These are phyloP conservation scores for Neurospora sp. DNA, from an alignment of 495 filamentous ascomycete species.

Conservation along the genomic window DNA sequence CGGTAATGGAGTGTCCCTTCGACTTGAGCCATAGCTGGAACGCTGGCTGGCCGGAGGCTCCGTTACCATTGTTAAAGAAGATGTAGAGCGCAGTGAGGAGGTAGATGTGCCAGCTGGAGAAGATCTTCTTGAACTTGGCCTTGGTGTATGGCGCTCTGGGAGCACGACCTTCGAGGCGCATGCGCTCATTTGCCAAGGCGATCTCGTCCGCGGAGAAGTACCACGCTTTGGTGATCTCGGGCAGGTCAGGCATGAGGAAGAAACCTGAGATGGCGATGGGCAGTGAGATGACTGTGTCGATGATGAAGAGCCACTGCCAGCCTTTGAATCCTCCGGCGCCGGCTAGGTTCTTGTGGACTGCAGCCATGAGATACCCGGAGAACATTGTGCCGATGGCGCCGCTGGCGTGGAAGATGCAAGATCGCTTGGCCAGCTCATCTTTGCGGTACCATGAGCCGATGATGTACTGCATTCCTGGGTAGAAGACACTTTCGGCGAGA, in stretches of 20 bases:
- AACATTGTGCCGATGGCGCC: conserved; percentile 46
- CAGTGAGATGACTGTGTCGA: conserved; percentile 35
- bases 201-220: conserved; percentile 32
- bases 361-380: conserved; percentile 50
- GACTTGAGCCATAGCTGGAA: conserved; percentile 28
- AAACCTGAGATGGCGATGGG: conserved; percentile 45
- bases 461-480: conserved; percentile 39
- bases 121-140: conserved; percentile 29
- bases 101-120: conserved; percentile 36
- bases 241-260: conserved; percentile 51
- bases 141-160: conserved; percentile 26
- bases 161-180: conserved; percentile 34
- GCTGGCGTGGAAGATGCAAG: conserved; percentile 53
- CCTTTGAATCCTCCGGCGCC: conserved; percentile 36
- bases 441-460: conserved; percentile 47
- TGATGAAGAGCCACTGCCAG: conserved; percentile 44
- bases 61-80: conserved; percentile 27
- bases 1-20: conserved; percentile 24
- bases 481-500: conserved; percentile 35
- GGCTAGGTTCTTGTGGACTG: conserved; percentile 42
- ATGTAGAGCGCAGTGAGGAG: conserved; percentile 26
- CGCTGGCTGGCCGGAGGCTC: conserved; percentile 21
- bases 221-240: conserved; percentile 48
- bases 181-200: conserved; percentile 30
- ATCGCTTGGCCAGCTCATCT: conserved; percentile 47